Evolutionary conservation across 2,329 filamentous ascomycete species (phyloP).

Genomic region (Sclerotinia trifoliorum): DNA sequence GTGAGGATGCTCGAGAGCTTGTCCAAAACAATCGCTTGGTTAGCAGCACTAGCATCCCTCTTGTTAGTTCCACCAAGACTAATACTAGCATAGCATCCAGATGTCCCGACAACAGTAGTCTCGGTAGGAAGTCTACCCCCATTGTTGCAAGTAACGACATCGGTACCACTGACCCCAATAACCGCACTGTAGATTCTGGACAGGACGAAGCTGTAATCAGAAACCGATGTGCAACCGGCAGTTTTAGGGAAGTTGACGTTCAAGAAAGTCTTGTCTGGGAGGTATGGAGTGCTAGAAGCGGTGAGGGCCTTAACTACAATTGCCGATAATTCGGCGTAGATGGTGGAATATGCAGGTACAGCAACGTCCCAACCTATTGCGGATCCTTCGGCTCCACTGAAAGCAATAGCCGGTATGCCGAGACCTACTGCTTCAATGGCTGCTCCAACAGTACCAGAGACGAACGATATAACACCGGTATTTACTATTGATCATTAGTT

Average conservation of each 20-base stretch:
- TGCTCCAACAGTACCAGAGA: slow-evolving; percentile 15
- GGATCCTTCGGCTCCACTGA: slow-evolving; percentile 16
- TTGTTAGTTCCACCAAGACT: slow-evolving; percentile 17
- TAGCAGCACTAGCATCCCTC: slow-evolving; percentile 6
- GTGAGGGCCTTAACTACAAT: background rate
- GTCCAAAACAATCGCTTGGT: slow-evolving; percentile 7
- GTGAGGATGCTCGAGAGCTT: slow-evolving; percentile 12
- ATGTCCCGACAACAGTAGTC: background rate
- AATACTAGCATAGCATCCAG: slow-evolving; percentile 18
- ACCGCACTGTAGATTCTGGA: slow-evolving; percentile 9
- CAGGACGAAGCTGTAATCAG: slow-evolving; percentile 11
- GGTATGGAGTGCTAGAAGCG: slow-evolving; percentile 11
- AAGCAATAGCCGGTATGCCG: slow-evolving; percentile 10
- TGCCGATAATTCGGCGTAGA: slow-evolving; percentile 9
- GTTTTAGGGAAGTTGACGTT: slow-evolving; percentile 9
- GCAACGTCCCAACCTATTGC: background rate
- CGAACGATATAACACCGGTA: slow-evolving; percentile 8
- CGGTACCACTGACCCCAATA: background rate
- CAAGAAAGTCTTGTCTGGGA: background rate
- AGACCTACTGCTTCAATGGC: background rate
- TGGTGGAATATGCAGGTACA: slow-evolving; percentile 4
- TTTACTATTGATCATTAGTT: background rate
- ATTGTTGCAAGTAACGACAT: slow-evolving; percentile 11
- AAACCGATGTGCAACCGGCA: background rate
- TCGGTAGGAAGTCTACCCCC: slow-evolving; percentile 16